A percentile compares a stretch with the other conserved stretches of the same genome.
phyloP scores from a whole-genome alignment of 176 grass and related monocot species.

The Tillandsia fasciculata region DNA sequence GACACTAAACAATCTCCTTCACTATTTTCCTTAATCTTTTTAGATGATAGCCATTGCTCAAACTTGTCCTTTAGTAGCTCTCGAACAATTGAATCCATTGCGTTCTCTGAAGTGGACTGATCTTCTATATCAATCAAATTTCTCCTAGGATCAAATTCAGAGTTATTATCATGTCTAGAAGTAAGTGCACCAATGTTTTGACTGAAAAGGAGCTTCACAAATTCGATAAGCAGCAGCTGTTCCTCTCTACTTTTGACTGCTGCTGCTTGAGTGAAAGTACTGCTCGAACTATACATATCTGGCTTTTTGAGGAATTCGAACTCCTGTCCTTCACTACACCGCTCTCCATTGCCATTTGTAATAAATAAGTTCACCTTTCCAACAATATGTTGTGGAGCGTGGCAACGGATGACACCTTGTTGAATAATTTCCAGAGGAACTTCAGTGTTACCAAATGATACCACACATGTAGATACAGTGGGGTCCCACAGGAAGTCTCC shows the following conservation, averaged over 20 bases:
- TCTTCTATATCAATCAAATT: conserved; percentile 17
- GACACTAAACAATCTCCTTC: conserved; percentile 35
- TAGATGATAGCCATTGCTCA: conserved; percentile 47
- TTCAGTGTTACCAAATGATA: conserved; percentile 62
- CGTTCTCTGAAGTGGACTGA: conserved; percentile 22
- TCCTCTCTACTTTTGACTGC: conserved; percentile 36
- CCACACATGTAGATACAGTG: conserved; percentile 23
- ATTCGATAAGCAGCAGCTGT: conserved; percentile 36
- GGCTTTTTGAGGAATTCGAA: conserved; percentile 64
- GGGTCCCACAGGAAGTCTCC: conserved; percentile 59
- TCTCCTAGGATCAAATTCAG: conserved; percentile 24
- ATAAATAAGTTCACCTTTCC: conserved; percentile 68
- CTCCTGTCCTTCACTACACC: conserved; percentile 50
- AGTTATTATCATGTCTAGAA: conserved; percentile 20
- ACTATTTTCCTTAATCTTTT: conserved; percentile 28
- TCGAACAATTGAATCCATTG: conserved; percentile 44
- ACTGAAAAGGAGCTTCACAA: conserved; percentile 52
- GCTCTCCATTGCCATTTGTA: conserved; percentile 39
- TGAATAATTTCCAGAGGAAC: conserved; percentile 61
- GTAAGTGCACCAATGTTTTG: conserved; percentile 22
- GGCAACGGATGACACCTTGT: conserved; percentile 65
- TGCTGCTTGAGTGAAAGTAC: background rate
- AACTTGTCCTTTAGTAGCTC: conserved; percentile 65
- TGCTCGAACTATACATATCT: background rate
- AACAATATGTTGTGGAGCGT: conserved; percentile 39